phyloP scores from a whole-genome alignment of 2,329 filamentous ascomycete genomes.

The Neofusicoccum ribis region DNA sequence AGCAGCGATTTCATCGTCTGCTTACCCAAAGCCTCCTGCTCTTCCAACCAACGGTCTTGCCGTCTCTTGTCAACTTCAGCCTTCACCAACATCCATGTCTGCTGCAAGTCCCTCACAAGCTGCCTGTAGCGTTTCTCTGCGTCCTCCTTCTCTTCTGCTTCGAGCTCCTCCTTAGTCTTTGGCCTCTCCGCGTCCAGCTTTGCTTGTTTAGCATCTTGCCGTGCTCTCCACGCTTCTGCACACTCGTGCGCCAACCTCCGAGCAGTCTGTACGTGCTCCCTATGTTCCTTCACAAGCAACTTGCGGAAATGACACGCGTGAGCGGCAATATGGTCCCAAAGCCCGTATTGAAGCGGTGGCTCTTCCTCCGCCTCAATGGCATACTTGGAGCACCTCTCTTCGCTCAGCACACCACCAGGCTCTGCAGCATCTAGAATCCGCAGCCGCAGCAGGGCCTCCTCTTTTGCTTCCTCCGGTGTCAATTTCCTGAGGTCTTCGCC shows the following conservation, averaged over 20 bases:
- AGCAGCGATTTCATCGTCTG: slow-evolving; percentile 73
- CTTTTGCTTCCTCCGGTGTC: slow-evolving; percentile 35
- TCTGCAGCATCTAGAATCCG: slow-evolving; percentile 72
- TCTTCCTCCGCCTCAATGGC: slow-evolving; percentile 73
- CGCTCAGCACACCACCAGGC: slow-evolving; percentile 73
- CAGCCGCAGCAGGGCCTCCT: slow-evolving; percentile 69
- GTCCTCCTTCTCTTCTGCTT: slow-evolving; percentile 71
- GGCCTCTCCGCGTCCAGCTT: slow-evolving; percentile 15
- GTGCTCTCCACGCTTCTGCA: slow-evolving; percentile 69
- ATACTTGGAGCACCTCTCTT: slow-evolving; percentile 69
- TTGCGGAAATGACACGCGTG: slow-evolving; percentile 80
- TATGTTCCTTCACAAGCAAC: slow-evolving; percentile 76
- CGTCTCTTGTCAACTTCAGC: slow-evolving; percentile 59
- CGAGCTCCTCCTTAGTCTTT: slow-evolving; percentile 67
- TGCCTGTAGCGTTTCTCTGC: slow-evolving; percentile 70
- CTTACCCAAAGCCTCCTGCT: slow-evolving; percentile 57
- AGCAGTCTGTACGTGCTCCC: slow-evolving; percentile 72
- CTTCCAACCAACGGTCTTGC: slow-evolving; percentile 60
- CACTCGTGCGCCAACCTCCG: slow-evolving; percentile 79
- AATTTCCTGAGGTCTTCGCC: slow-evolving; percentile 42
- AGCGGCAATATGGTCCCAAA: slow-evolving; percentile 78
- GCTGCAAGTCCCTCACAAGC: slow-evolving; percentile 65
- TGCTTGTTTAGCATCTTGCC: slow-evolving; percentile 53
- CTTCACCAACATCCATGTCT: slow-evolving; percentile 60
- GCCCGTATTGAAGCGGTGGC: slow-evolving; percentile 77